Evolutionary conservation across 805 yeast species (phyloP), one percentile per base, ranked within the genome.

Genomic region (Myxozyma mucilagina): DNA sequence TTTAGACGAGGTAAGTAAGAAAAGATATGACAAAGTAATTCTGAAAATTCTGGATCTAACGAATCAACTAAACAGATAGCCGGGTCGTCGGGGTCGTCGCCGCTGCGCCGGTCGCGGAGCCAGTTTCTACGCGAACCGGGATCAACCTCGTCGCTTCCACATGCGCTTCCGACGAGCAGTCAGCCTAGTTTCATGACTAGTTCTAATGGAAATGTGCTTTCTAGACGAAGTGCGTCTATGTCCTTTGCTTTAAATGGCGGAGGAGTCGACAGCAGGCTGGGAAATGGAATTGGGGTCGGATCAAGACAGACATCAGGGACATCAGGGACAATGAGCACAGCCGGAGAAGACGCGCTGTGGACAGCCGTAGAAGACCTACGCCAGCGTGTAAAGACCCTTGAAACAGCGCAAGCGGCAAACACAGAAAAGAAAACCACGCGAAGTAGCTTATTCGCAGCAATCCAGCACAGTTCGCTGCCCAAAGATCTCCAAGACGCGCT

Each of bases 291-390:
- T 53, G n/a, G 47, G 57, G 16, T 41, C 57, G 14, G 57, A 58
- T 11, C 47, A 47, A 14, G 48, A 45, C 10, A 52, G 42, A 11
- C 47, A n/a, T n/a, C n/a, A 41, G 5, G 36, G 24, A 41, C 11
- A 41, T 41, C 45, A 42, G 35, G 18, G 36, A 6, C 11, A 38
- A 6, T 36, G 36, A 39, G 55, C 41, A 29, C 51, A 18, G 47
- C 18, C 4, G 38, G 45, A 4, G 29, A 24, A 24, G 29, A 24
- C 4, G 29, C 29, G 16, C 13, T 60, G 16, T 55, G 61, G 58
- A 44, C 47, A 16, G 53, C 64, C 31, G 38, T 60, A 5, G 57
- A 56, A 14, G 64, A 60, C 32, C 44, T 60, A 41, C 48, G 53
- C 10, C 35, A 39, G 11, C 34, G 61, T 32, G 41, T n/a, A 11